Evolutionary conservation across 306 rosid species (phyloP), one percentile per base, ranked within the genome.

Genomic region (Styphnolobium japonicum): DNA sequence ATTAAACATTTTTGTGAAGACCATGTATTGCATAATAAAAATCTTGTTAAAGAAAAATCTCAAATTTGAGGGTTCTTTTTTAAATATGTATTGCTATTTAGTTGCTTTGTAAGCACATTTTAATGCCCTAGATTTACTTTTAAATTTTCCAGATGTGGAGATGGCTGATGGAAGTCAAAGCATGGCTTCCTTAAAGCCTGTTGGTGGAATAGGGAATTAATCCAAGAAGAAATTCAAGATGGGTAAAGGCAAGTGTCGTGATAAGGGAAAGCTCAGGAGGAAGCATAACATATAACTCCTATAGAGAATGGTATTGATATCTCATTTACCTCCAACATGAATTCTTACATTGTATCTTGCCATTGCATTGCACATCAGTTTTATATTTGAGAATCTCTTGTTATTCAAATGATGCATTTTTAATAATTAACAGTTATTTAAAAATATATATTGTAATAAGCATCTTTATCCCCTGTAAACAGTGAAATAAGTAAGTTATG

Each of bases 141-240:
- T 27, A 27, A 27, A 27, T 27, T 27, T 27, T 1, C 31, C 31
- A 27, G 31, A 95, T 18, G 82, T 93, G 78, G 98, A 92, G 74
- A 78, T 87, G 90, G 85, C 18, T 58, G 97, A 80, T 66, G 80
- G 82, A 12, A 76, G 63, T 86, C 19, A 81, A 83, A 91, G 64
- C 65, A 3, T 8, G 76, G 77, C 55, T 67, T 85, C 82, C 5
- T 78, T 94, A 31, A 92, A 92, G 87, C 87, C 97, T 34, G 81
- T 52, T 75, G 97, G 97, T 53, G 91, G 90, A 60, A 58, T 95
- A 15, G 90, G 97, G 49, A 95, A 95, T 90, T 91, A 87, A 71
- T 77, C 71, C 21, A 86, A 86, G 67, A 87, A 82, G 80, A 90
- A 89, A 46, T 88, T 95, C 64, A 95, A 95, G 91, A 58, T 95